Conservation (phyloP, 2,329 filamentous ascomycete genomes). For the Fusarium miscanthi region DNA sequence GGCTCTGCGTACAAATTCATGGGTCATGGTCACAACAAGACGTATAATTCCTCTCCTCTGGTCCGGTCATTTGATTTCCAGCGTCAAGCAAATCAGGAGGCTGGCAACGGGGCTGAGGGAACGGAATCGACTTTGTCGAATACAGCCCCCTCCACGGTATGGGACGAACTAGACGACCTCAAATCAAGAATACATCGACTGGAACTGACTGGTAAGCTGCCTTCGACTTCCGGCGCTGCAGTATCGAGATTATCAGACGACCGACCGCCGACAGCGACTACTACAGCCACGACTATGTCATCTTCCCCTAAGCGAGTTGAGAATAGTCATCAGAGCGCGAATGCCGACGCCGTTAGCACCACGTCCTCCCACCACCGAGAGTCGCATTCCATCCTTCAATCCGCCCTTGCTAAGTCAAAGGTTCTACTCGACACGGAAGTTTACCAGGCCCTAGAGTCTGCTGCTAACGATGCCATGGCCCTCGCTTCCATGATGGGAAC, state of each 20-base stretch:
- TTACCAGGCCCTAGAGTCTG: conserved; percentile 82
- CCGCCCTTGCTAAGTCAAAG: conserved; percentile 84
- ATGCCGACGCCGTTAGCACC: conserved; percentile 53
- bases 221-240: conserved; percentile 82
- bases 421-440: conserved; percentile 75
- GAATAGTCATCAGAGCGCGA: conserved; percentile 36
- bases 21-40: conserved; percentile 44
- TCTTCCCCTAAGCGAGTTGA: conserved; percentile 81
- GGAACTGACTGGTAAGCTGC: conserved; percentile 88
- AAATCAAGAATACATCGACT: conserved; percentile 93
- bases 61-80: conserved; percentile 56
- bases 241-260: conserved; percentile 81
- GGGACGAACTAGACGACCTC: conserved; percentile 96
- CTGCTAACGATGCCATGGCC: conserved; percentile 82
- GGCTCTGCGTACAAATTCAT: conserved; percentile 56
- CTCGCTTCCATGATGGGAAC: conserved; percentile 82
- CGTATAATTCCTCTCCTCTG: conserved; percentile 71
- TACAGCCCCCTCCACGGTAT: conserved; percentile 90
- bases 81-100: conserved; percentile 45
- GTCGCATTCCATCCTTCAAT: conserved; percentile 80
- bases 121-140: conserved; percentile 91
- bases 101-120: conserved; percentile 65
- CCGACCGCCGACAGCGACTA: conserved; percentile 89
- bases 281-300: conserved; percentile 89
- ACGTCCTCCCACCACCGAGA: conserved; percentile 61